Conservation (phyloP, 176 grass and related monocot genomes). For the Stipa capillata region DNA sequence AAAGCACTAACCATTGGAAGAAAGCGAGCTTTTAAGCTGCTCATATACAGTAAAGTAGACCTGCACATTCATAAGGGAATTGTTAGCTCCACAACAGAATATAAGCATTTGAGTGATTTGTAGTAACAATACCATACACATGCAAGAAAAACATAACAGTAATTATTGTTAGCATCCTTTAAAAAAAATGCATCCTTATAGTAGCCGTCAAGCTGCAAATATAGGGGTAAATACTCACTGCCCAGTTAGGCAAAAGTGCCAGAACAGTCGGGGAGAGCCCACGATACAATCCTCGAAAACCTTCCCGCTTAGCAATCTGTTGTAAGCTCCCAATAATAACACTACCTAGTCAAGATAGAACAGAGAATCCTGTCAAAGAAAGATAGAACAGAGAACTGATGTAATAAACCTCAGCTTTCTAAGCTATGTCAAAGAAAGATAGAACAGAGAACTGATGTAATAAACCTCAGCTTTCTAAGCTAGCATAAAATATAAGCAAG, state of each 20-base stretch:
- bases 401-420: conserved; percentile 1
- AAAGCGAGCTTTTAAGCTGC: conserved; percentile 73
- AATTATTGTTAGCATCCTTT: not conserved
- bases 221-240: conserved; percentile 57
- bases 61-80: conserved; percentile 25
- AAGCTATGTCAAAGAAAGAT: conserved; percentile 10
- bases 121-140: not conserved
- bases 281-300: conserved; percentile 79
- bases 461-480: conserved; percentile 1
- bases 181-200: not conserved
- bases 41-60: conserved; percentile 96
- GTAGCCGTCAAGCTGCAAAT: not conserved
- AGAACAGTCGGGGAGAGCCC: conserved; percentile 83
- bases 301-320: conserved; percentile 81
- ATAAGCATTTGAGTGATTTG: not conserved
- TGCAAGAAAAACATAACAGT: not conserved
- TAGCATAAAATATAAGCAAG: no score
- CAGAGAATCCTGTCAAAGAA: conserved; percentile 11
- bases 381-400: conserved; percentile 1
- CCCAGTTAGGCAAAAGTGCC: conserved; percentile 94
- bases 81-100: conserved; percentile 9
- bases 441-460: not conserved
- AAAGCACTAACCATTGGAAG: conserved; percentile 65
- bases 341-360: conserved; percentile 54
- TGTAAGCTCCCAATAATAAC: conserved; percentile 80